Evolutionary conservation across 768 basidiomycete species (phyloP), one percentile per base, ranked within the genome.

Genomic region (Chiua virens): DNA sequence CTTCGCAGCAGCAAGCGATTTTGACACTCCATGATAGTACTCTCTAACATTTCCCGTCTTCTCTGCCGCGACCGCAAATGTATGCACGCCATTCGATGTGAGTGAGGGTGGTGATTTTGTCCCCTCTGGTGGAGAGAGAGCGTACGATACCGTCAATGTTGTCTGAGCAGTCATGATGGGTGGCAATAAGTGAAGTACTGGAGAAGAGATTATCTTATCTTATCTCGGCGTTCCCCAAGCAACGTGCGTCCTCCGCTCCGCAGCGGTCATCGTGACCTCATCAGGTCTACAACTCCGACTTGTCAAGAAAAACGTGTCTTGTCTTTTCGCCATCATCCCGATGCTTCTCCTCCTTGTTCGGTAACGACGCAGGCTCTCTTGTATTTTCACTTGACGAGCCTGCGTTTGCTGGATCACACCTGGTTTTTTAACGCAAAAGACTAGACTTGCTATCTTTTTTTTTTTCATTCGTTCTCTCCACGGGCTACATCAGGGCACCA

Each of bases 11-110:
- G 69, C 70, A 44, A 90, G 72, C 18, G 81, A 72, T 6, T 58
- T 66, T 52, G 75, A 72, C 36, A 90, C 65, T 3, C 67, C 71
- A 1, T 67, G 63, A 50, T 88, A 89, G 61, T 84, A 86, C 28
- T 51, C 56, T 14, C 39, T 11, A 1, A 14, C 8, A 3, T 45
- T 25, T 10, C 10, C 50, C 5, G 43, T 58, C 35, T 61, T 64
- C n/a, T 66, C 56, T 1, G 49, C 60, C 22, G 42, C 41, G 9
- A 67, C 50, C 5, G 55, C 30, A 44, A 74, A 69, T 4, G 60
- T 40, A 35, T 68, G 71, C 1, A 57, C 53, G 23, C 56, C 57
- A 3, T 54, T 63, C 15, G 53, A 32, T 9, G 58, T 38, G n/a
- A 72, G 62, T 20, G 59, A 58, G 3, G 55, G 47, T 6, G 59